A percentile compares a stretch with the other conserved stretches of the same genome.
These are phyloP conservation scores for Termitomyces sp. DNA, from an alignment of 768 basidiomycete species.

Conservation along the genomic window DNA sequence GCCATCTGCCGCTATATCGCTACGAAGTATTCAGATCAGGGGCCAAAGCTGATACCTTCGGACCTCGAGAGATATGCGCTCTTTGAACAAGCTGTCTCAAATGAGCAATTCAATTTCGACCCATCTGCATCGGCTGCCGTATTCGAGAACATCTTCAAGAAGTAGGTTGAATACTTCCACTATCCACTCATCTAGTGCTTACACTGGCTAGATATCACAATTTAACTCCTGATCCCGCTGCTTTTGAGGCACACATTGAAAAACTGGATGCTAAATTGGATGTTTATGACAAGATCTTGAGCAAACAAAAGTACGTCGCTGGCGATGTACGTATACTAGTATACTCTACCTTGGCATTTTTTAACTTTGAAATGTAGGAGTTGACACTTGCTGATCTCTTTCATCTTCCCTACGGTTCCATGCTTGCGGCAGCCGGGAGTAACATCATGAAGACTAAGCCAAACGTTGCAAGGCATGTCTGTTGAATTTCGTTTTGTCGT, in stretches of 20 bases:
- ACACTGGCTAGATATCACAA: not conserved
- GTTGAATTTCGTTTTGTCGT: no score
- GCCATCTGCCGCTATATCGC: constrained; percentile 53
- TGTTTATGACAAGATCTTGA: constrained; percentile 41
- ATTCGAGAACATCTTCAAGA: constrained; percentile 43
- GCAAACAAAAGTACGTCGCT: constrained; percentile 41
- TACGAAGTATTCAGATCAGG: constrained; percentile 41
- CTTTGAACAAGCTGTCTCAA: constrained; percentile 37
- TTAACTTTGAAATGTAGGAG: constrained; percentile 8
- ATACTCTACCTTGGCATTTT: not conserved
- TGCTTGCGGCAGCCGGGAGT: constrained; percentile 13
- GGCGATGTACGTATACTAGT: constrained; percentile 40
- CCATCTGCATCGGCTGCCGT: constrained; percentile 26
- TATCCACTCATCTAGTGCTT: no score
- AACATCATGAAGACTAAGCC: constrained; percentile 28
- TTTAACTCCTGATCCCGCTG: constrained; percentile 13
- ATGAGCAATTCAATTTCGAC: constrained; percentile 47
- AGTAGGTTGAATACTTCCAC: constrained; percentile 25
- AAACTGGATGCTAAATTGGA: constrained; percentile 31
- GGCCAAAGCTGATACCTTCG: constrained; percentile 40
- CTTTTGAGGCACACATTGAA: constrained; percentile 18
- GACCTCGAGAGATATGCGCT: constrained; percentile 27
- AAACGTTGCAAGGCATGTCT: constrained; percentile 35
- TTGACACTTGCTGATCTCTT: constrained; percentile 37
- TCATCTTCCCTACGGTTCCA: constrained; percentile 31